These are phyloP conservation scores for Diaporthe sp. DNA, from an alignment of 2,329 filamentous ascomycete species.

Conservation along the genomic window DNA sequence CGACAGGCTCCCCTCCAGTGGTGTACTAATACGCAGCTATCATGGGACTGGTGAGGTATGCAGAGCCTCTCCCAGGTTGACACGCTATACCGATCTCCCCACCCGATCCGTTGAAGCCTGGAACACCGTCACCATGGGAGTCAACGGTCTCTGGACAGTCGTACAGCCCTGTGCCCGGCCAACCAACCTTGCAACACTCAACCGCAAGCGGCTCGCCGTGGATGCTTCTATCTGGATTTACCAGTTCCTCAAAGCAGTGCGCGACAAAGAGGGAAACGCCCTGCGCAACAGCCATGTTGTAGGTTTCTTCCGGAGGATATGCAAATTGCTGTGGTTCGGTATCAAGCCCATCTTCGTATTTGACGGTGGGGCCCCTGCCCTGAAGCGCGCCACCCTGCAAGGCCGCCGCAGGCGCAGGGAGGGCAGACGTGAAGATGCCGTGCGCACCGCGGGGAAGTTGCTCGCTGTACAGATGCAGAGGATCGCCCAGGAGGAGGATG, in stretches of 20 bases:
- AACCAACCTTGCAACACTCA: slow-evolving; percentile 95
- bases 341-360: slow-evolving; percentile 98
- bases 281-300: slow-evolving; percentile 95
- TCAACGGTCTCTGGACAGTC: slow-evolving; percentile 97
- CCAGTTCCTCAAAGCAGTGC: slow-evolving; percentile 98
- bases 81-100: background rate
- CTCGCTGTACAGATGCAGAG: slow-evolving; percentile 95
- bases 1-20: background rate
- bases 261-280: slow-evolving; percentile 97
- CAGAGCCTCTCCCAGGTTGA: background rate
- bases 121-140: slow-evolving; percentile 77
- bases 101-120: slow-evolving; percentile 31
- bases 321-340: slow-evolving; percentile 96
- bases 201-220: slow-evolving; percentile 94
- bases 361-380: slow-evolving; percentile 89
- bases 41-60: background rate
- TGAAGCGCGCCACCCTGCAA: slow-evolving; percentile 92
- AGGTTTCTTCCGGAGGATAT: slow-evolving; percentile 97
- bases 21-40: background rate
- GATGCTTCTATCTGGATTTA: slow-evolving; percentile 99
- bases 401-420: slow-evolving; percentile 83
- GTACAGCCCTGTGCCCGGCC: slow-evolving; percentile 94
- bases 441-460: slow-evolving; percentile 88
- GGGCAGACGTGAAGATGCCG: slow-evolving; percentile 91
- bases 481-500: slow-evolving; percentile 84